These are phyloP conservation scores for Lecanosticta acicola DNA, from an alignment of 2,329 filamentous ascomycete genomes.

Conservation along the genomic window DNA sequence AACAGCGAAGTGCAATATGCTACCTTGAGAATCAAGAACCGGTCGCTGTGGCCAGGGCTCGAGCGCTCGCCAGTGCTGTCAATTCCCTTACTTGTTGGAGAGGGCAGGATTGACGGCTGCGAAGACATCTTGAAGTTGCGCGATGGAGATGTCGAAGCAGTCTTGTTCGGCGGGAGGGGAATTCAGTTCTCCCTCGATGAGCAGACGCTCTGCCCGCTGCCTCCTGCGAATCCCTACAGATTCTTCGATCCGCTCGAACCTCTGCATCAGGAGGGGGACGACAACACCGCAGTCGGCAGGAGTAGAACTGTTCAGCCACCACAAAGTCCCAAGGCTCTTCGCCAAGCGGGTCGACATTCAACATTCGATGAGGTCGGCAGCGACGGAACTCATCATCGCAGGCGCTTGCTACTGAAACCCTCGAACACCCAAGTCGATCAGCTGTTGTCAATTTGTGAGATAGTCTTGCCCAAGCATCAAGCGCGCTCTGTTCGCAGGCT, in stretches of 20 bases:
- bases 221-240: conserved; percentile 20
- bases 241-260: conserved; percentile 17
- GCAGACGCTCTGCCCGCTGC: conserved; percentile 18
- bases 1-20: conserved; percentile 21
- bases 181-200: conserved; percentile 23
- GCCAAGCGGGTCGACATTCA: conserved; percentile 11
- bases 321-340: conserved; percentile 18
- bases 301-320: conserved; percentile 23
- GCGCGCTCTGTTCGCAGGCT: conserved; percentile 20
- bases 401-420: conserved; percentile 26
- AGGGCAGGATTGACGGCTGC: conserved; percentile 16
- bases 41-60: conserved; percentile 24
- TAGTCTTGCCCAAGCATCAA: conserved; percentile 24
- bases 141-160: conserved; percentile 13
- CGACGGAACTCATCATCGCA: conserved; percentile 26
- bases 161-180: conserved; percentile 22
- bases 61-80: conserved; percentile 8
- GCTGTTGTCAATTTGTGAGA: conserved; percentile 26
- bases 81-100: conserved; percentile 22
- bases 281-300: conserved; percentile 21
- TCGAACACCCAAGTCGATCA: conserved; percentile 16
- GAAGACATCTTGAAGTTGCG: conserved; percentile 23
- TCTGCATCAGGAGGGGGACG: neutral
- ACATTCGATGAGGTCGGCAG: conserved; percentile 25
- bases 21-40: conserved; percentile 23